A percentile compares a stretch with the other conserved stretches of the same genome.
phyloP scores from a whole-genome alignment of 2,329 filamentous ascomycete species.

The Colletotrichum filicis region DNA sequence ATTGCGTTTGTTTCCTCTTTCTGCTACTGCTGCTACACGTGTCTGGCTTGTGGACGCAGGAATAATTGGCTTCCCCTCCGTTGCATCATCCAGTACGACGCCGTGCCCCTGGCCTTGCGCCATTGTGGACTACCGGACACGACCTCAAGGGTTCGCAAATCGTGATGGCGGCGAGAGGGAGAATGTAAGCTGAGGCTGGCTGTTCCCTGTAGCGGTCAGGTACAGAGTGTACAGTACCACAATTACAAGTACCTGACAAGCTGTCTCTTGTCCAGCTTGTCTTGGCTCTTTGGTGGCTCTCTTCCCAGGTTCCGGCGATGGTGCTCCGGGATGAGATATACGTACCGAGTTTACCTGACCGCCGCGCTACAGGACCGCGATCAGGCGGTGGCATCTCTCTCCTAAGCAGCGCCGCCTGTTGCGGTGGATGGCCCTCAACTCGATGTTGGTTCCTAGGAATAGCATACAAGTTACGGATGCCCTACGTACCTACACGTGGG shows the following conservation, averaged over 20 bases:
- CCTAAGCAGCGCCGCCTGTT: neutral
- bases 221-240: neutral
- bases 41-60: neutral
- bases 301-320: neutral
- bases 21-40: neutral
- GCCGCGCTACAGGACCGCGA: constrained; percentile 17
- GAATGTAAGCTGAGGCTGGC: constrained; percentile 9
- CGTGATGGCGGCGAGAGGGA: constrained; percentile 2
- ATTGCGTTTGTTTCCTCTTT: constrained; percentile 3
- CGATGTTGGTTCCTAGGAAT: neutral
- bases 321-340: neutral
- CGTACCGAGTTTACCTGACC: constrained; percentile 6
- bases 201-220: constrained; percentile 25
- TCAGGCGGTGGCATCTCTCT: neutral
- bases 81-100: constrained; percentile 29
- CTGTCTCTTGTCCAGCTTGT: neutral
- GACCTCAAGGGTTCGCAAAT: constrained; percentile 12
- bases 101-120: constrained; percentile 28
- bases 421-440: neutral
- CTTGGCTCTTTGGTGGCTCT: neutral
- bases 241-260: neutral
- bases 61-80: neutral
- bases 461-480: neutral
- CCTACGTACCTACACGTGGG: constrained; percentile 4
- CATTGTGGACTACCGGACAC: constrained; percentile 28